Evolutionary conservation across 2,329 filamentous ascomycete genomes (phyloP).

Genomic region (Monosporascus sp.): DNA sequence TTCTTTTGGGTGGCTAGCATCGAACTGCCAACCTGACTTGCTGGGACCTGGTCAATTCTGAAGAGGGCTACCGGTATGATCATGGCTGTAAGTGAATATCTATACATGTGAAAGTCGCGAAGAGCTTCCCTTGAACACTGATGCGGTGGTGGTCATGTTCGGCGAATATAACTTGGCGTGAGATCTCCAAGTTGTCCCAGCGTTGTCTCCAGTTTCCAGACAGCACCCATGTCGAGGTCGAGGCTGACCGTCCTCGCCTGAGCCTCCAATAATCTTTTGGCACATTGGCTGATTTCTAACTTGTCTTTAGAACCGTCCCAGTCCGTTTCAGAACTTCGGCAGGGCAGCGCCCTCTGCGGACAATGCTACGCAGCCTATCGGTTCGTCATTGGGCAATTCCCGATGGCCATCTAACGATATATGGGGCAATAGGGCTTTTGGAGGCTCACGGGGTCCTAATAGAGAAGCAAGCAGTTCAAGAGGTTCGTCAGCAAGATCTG

Average conservation of each 20-base stretch:
- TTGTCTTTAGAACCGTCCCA: constrained; percentile 16
- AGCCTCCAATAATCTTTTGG: background rate
- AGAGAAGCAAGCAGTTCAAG: constrained; percentile 39
- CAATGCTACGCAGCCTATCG: constrained; percentile 30
- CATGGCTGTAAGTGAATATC: background rate
- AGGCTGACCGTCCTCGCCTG: too few species aligned
- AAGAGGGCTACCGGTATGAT: background rate
- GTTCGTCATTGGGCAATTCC: constrained; percentile 32
- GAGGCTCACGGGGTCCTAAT: constrained; percentile 38
- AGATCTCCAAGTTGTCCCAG: too few species aligned
- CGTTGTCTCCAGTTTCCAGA: too few species aligned
- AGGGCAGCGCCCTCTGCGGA: constrained; percentile 28
- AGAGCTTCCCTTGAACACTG: background rate
- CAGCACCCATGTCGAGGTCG: background rate
- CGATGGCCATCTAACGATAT: constrained; percentile 38
- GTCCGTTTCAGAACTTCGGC: constrained; percentile 31
- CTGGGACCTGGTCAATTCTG: background rate
- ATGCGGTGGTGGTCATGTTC: too few species aligned
- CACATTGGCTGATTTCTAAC: background rate
- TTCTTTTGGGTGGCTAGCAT: background rate
- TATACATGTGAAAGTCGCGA: background rate
- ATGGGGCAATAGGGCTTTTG: constrained; percentile 44
- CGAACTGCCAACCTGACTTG: background rate
- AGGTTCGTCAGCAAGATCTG: constrained; percentile 35
- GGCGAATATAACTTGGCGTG: too few species aligned